Percentiles rank a stretch among this genome's conserved stretches.
phyloP scores from a whole-genome alignment of 2,329 filamentous ascomycete genomes.

The Dothistroma pini region DNA sequence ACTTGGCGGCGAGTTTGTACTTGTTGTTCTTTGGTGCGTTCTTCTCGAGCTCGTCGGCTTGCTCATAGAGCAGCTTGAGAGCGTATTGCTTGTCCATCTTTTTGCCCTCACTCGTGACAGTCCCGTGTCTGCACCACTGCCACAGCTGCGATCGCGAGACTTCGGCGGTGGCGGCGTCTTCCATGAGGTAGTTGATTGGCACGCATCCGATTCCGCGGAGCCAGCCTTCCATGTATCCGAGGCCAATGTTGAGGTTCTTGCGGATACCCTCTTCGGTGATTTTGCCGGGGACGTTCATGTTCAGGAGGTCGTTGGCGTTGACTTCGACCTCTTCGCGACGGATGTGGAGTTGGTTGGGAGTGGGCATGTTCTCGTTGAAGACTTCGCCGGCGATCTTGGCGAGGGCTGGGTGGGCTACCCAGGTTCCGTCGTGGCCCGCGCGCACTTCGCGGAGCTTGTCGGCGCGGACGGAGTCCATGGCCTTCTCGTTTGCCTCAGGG shows the following conservation, averaged over 20 bases:
- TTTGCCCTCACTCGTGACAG: conserved; percentile 82
- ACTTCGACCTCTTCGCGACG: conserved; percentile 87
- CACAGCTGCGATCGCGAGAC: conserved; percentile 92
- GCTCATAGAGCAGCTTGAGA: conserved; percentile 80
- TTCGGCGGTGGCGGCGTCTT: conserved; percentile 95
- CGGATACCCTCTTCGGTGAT: conserved; percentile 93
- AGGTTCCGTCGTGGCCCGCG: conserved; percentile 93
- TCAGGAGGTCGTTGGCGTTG: conserved; percentile 83
- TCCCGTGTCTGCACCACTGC: conserved; percentile 81
- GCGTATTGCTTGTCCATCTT: conserved; percentile 90
- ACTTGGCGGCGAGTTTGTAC: conserved; percentile 83
- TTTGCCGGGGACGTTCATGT: conserved; percentile 94
- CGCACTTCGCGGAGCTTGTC: conserved; percentile 96
- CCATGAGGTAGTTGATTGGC: conserved; percentile 97
- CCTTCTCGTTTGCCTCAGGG: conserved; percentile 46
- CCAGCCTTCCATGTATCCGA: conserved; percentile 99
- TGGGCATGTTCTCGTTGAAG: conserved; percentile 99
- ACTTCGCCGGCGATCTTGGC: conserved; percentile 83
- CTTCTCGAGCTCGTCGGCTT: conserved; percentile 68
- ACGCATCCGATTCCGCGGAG: conserved; percentile 91
- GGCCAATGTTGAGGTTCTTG: conserved; percentile 95
- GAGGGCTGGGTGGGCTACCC: conserved; percentile 94
- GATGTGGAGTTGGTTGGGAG: conserved; percentile 90
- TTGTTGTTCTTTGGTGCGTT: conserved; percentile 87
- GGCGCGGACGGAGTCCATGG: conserved; percentile 57